Conservation (phyloP, 1,139 yeast genomes). For the Meyerozyma carpophila region DNA sequence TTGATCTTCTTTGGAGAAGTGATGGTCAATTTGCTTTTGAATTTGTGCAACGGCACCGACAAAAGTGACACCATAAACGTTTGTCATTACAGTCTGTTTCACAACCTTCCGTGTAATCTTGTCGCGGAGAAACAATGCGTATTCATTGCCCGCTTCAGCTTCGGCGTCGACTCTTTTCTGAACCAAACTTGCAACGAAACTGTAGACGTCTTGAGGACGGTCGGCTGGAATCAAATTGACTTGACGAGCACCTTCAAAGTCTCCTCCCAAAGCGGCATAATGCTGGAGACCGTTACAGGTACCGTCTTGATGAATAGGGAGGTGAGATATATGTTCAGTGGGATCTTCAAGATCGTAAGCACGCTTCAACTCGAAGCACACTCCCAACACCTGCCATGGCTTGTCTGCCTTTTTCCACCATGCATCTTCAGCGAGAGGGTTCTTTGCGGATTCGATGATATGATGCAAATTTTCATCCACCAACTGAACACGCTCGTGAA, state of each 20-base stretch:
- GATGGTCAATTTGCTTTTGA: slow-evolving; percentile 51
- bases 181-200: slow-evolving; percentile 76
- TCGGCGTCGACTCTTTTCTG: slow-evolving; percentile 54
- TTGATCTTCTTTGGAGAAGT: slow-evolving; percentile 40
- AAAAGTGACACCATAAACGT: slow-evolving; percentile 95
- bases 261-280: slow-evolving; percentile 97
- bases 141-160: slow-evolving; percentile 48
- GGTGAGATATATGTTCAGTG: slow-evolving; percentile 63
- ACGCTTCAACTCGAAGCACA: slow-evolving; percentile 72
- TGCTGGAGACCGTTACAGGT: slow-evolving; percentile 97
- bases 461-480: slow-evolving; percentile 64
- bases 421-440: slow-evolving; percentile 54
- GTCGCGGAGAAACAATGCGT: slow-evolving; percentile 52
- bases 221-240: slow-evolving; percentile 82
- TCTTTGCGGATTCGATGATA: slow-evolving; percentile 59
- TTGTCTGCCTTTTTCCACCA: slow-evolving; percentile 91
- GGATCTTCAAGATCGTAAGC: slow-evolving; percentile 76
- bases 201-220: slow-evolving; percentile 87
- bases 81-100: slow-evolving; percentile 97
- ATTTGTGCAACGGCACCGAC: slow-evolving; percentile 92
- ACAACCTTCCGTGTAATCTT: slow-evolving; percentile 81
- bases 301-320: slow-evolving; percentile 97
- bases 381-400: slow-evolving; percentile 93
- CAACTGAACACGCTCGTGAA: slow-evolving; percentile 68
- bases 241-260: slow-evolving; percentile 87